Conservation (phyloP, 345 rosid species). For the Microcos paniculata region DNA sequence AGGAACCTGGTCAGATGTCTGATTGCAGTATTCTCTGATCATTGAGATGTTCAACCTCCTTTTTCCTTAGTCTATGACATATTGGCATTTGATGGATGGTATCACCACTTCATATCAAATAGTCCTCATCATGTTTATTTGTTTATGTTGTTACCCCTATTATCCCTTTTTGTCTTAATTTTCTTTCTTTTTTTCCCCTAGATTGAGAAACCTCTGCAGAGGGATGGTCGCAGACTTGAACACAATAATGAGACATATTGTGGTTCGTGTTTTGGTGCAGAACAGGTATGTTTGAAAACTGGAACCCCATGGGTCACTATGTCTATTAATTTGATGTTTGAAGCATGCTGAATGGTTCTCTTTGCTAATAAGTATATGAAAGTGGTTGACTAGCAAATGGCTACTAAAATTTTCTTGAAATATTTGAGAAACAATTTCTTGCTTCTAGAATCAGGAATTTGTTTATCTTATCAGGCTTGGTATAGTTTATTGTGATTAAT, state of each 20-base stretch:
- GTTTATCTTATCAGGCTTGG: neutral
- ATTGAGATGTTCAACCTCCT: neutral
- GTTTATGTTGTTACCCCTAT: neutral
- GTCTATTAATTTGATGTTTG: neutral
- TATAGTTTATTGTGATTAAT: neutral
- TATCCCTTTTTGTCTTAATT: neutral
- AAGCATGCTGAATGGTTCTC: neutral
- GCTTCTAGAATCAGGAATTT: too few relatives aligned
- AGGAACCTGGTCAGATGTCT: neutral
- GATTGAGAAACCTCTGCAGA: constrained; percentile 68
- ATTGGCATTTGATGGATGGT: constrained; percentile 9
- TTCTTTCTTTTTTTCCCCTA: constrained; percentile 14
- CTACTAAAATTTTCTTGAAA: neutral
- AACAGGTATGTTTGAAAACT: constrained; percentile 33
- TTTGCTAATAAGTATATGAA: neutral
- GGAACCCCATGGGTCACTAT: neutral
- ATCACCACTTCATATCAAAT: neutral
- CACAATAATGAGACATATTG: constrained; percentile 62
- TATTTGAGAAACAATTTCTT: neutral
- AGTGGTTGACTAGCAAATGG: neutral
- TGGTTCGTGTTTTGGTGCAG: constrained; percentile 74
- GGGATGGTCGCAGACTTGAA: constrained; percentile 70
- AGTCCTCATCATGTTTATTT: neutral
- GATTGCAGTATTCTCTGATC: neutral
- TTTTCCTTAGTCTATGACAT: neutral